Evolutionary conservation across 2,329 filamentous ascomycete genomes (phyloP).

Genomic region (Paecilomyces dactylethromorphus): DNA sequence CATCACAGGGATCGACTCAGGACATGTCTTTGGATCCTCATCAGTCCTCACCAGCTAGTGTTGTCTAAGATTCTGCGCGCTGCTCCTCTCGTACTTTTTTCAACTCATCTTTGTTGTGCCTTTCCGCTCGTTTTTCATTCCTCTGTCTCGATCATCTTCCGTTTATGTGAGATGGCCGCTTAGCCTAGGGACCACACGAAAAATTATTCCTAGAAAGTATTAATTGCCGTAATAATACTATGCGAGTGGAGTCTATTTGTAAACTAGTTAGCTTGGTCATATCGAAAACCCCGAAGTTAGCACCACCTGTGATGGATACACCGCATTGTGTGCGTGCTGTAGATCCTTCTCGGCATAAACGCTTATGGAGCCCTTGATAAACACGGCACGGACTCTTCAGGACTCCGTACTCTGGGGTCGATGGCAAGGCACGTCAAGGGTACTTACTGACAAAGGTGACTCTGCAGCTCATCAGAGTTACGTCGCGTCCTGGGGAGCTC

Average conservation of each 20-base stretch:
- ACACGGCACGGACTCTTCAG: not conserved
- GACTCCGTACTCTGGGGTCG: not conserved
- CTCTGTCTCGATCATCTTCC: not conserved
- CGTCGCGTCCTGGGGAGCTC: not conserved
- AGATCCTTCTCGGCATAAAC: not conserved
- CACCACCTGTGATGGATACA: not conserved
- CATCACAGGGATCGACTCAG: not conserved
- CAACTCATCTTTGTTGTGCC: not conserved
- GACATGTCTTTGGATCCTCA: not conserved
- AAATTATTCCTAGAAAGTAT: slow-evolving; percentile 10
- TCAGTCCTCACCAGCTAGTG: not conserved
- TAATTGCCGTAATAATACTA: not conserved
- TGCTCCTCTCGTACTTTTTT: not conserved
- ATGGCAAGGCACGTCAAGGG: not conserved
- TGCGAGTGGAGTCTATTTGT: not conserved
- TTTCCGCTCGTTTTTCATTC: not conserved
- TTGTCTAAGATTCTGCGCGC: not conserved
- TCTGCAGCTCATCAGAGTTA: not conserved
- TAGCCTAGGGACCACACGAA: not conserved
- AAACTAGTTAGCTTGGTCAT: not conserved
- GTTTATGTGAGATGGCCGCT: not conserved
- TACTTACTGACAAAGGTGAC: not conserved
- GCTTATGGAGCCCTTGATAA: not conserved
- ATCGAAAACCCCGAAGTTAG: not conserved
- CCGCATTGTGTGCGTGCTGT: not conserved